phyloP scores from a whole-genome alignment of 2,329 filamentous ascomycete genomes.

The Aspergillus sp. region DNA sequence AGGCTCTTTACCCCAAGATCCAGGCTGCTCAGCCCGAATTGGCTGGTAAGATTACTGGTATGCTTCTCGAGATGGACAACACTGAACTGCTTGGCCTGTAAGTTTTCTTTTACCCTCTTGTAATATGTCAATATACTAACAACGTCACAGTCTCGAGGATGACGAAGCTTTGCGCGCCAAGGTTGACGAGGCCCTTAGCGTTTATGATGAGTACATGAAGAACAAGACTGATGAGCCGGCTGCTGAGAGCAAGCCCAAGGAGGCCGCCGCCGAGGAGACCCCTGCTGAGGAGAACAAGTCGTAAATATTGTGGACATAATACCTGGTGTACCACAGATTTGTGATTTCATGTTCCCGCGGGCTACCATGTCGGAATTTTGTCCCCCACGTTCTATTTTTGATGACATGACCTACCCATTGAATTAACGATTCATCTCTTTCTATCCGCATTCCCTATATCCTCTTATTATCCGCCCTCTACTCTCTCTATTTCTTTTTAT shows the following conservation, averaged over 20 bases:
- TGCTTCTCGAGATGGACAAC: conserved; percentile 99
- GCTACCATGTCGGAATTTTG: conserved; percentile 29
- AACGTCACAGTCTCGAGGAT: conserved; percentile 73
- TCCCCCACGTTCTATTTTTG: conserved; percentile 32
- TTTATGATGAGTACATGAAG: conserved; percentile 99
- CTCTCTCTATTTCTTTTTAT: conserved; percentile 21
- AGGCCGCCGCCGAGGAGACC: conserved; percentile 35
- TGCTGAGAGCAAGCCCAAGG: conserved; percentile 47
- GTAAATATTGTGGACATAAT: conserved; percentile 24
- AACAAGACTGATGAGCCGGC: conserved; percentile 57
- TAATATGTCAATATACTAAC: conserved; percentile 7
- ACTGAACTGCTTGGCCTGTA: conserved; percentile 90
- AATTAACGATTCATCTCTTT: conserved; percentile 27
- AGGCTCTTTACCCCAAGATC: conserved; percentile 98
- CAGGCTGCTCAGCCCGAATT: conserved; percentile 89
- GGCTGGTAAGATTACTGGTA: conserved; percentile 98
- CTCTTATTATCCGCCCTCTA: conserved; percentile 16
- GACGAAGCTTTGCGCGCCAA: conserved; percentile 86
- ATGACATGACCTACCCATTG: conserved; percentile 31
- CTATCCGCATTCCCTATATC: conserved; percentile 15
- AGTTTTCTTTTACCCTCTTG: conserved; percentile 48
- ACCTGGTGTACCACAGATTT: neutral
- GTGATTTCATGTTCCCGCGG: conserved; percentile 14
- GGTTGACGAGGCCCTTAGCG: conserved; percentile 94
- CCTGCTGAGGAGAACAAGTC: conserved; percentile 43